Percentiles rank a stretch among this genome's conserved stretches.
These are phyloP conservation scores for Diutina siamensis DNA, from an alignment of 1,139 yeast genomes.

Conservation along the genomic window DNA sequence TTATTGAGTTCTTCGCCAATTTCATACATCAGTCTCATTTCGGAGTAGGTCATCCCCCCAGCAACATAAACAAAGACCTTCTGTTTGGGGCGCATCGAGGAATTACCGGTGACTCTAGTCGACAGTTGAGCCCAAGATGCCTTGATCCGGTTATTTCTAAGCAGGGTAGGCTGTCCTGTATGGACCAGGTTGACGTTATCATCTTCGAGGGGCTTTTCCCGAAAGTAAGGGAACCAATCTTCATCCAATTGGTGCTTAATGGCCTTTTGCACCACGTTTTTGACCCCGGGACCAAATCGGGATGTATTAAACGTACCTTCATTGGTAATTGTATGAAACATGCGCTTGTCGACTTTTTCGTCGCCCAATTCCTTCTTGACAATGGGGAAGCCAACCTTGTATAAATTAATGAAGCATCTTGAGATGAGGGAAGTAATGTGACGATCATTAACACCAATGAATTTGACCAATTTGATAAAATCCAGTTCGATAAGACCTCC, in stretches of 20 bases:
- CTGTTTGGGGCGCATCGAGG: constrained; percentile 40
- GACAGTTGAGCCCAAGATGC: constrained; percentile 61
- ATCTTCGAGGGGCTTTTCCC: constrained; percentile 63
- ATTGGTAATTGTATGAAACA: constrained; percentile 55
- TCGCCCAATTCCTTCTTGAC: constrained; percentile 38
- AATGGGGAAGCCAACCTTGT: constrained; percentile 53
- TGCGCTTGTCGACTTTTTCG: constrained; percentile 29
- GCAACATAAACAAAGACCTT: constrained; percentile 71
- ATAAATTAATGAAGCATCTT: constrained; percentile 52
- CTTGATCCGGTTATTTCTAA: constrained; percentile 64
- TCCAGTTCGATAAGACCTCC: constrained; percentile 78
- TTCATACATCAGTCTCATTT: constrained; percentile 67
- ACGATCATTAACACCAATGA: constrained; percentile 49
- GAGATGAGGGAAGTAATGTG: constrained; percentile 39
- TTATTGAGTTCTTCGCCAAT: constrained; percentile 49
- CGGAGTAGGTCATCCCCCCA: constrained; percentile 86
- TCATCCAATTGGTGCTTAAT: constrained; percentile 40
- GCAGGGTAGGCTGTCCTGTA: constrained; percentile 18
- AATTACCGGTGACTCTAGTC: not conserved
- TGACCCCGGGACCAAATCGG: constrained; percentile 63
- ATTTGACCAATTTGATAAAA: constrained; percentile 55
- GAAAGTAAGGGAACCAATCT: constrained; percentile 57
- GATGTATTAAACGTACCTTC: constrained; percentile 64
- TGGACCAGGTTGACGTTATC: constrained; percentile 23
- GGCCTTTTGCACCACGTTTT: constrained; percentile 41